These are phyloP conservation scores for Verticillium dahliae DNA, from an alignment of 2,329 filamentous ascomycete species.

Conservation along the genomic window DNA sequence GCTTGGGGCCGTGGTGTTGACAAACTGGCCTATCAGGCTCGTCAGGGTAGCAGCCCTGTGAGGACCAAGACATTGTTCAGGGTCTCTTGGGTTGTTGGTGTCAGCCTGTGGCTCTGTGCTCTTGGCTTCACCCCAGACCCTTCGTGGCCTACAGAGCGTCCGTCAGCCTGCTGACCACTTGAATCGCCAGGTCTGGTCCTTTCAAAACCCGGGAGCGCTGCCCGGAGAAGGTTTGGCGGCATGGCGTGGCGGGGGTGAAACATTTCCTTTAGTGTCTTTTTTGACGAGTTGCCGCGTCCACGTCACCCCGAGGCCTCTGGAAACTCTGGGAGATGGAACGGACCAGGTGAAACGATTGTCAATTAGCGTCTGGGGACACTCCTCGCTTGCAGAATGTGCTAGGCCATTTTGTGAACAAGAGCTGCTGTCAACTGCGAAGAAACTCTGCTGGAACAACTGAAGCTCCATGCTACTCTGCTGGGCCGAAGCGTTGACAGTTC, in stretches of 20 bases:
- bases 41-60: neutral
- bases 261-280: neutral
- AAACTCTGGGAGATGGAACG: neutral
- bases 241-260: neutral
- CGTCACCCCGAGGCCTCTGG: neutral
- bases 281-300: neutral
- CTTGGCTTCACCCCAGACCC: neutral
- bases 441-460: neutral
- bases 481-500: neutral
- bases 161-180: neutral
- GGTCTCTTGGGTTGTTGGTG: neutral
- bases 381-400: neutral
- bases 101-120: neutral
- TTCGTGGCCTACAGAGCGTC: neutral
- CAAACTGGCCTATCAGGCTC: too few species aligned
- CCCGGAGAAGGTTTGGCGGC: neutral
- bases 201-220: neutral
- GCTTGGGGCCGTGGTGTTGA: neutral
- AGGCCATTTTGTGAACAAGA: neutral
- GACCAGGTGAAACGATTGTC: neutral
- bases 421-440: neutral
- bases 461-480: neutral
- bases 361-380: neutral
- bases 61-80: neutral
- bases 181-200: neutral